Percentiles rank a stretch among this genome's conserved stretches.
phyloP scores from a whole-genome alignment of 768 basidiomycete species.

The Serendipita sp. region DNA sequence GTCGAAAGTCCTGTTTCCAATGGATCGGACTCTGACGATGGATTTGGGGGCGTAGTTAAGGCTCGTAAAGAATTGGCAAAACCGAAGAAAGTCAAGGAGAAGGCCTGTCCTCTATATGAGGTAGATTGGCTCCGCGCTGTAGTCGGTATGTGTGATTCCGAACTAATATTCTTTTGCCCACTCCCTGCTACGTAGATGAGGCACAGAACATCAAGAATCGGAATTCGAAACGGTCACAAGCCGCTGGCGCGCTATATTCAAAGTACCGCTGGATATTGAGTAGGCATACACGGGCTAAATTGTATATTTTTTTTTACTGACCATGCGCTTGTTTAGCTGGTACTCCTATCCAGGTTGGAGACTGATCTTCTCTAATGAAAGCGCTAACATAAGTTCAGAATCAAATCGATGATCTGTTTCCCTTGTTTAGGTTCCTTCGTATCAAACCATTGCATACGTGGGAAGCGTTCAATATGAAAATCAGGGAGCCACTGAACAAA shows the following conservation, averaged over 20 bases:
- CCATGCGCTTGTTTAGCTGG: slow-evolving; percentile 28
- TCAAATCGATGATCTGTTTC: slow-evolving; percentile 75
- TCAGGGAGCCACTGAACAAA: slow-evolving; percentile 62
- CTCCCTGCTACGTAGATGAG: slow-evolving; percentile 39
- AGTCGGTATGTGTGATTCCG: slow-evolving; percentile 36
- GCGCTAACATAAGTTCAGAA: slow-evolving; percentile 42
- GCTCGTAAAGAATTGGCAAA: slow-evolving; percentile 23
- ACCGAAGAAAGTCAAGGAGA: slow-evolving; percentile 26
- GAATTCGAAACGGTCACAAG: slow-evolving; percentile 50
- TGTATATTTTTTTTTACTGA: not conserved
- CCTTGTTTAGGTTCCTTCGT: slow-evolving; percentile 76
- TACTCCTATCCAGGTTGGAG: slow-evolving; percentile 37
- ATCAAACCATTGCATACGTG: slow-evolving; percentile 68
- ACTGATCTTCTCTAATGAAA: slow-evolving; percentile 4
- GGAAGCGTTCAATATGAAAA: slow-evolving; percentile 60
- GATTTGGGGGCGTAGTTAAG: not conserved
- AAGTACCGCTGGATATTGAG: slow-evolving; percentile 78
- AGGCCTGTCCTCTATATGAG: slow-evolving; percentile 42
- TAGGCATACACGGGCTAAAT: not conserved
- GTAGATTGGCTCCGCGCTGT: slow-evolving; percentile 76
- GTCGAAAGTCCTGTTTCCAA: slow-evolving; percentile 17
- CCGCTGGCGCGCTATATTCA: slow-evolving; percentile 58
- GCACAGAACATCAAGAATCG: slow-evolving; percentile 90
- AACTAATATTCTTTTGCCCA: not conserved
- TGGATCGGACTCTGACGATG: slow-evolving; percentile 23